These are phyloP conservation scores for Magnusiomyces tetraspermus DNA, from an alignment of 1,139 yeast species.

Conservation along the genomic window DNA sequence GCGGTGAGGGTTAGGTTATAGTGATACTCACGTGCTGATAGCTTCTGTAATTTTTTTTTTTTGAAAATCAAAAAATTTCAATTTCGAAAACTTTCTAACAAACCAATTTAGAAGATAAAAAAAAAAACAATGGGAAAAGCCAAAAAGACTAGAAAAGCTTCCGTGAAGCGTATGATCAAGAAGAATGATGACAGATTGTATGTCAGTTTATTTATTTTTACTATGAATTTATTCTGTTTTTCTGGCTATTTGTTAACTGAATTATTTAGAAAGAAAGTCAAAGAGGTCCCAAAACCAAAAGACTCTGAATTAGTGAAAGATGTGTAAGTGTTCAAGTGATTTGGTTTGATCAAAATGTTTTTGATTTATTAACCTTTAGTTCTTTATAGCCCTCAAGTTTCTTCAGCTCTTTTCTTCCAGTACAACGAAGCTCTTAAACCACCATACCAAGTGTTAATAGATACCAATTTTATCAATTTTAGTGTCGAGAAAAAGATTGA, in stretches of 20 bases:
- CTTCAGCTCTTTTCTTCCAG: conserved; percentile 91
- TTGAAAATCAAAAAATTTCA: not conserved
- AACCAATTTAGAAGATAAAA: not conserved
- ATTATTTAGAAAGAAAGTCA: conserved; percentile 34
- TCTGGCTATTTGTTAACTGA: conserved; percentile 1
- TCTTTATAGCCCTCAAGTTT: conserved; percentile 65
- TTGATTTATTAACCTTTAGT: not conserved
- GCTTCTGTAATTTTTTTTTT: not conserved
- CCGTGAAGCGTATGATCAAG: conserved; percentile 69
- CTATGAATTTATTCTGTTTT: not conserved
- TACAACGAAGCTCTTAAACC: conserved; percentile 91
- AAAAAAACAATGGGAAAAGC: conserved; percentile 79
- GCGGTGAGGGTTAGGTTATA: too few relatives aligned
- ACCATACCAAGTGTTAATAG: conserved; percentile 89
- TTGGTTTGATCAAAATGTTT: not conserved
- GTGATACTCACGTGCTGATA: not conserved
- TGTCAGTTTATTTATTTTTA: conserved; percentile 16
- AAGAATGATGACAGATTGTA: conserved; percentile 62
- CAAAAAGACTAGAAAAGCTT: conserved; percentile 93
- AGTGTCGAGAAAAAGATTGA: conserved; percentile 93
- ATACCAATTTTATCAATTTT: conserved; percentile 93
- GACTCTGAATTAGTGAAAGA: conserved; percentile 78
- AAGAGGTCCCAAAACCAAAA: conserved; percentile 32
- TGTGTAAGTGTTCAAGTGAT: conserved; percentile 32
- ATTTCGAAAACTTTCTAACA: too few relatives aligned